A percentile compares a stretch with the other conserved stretches of the same genome.
phyloP scores from a whole-genome alignment of 257 asterid species.

The Salvia hispanica region DNA sequence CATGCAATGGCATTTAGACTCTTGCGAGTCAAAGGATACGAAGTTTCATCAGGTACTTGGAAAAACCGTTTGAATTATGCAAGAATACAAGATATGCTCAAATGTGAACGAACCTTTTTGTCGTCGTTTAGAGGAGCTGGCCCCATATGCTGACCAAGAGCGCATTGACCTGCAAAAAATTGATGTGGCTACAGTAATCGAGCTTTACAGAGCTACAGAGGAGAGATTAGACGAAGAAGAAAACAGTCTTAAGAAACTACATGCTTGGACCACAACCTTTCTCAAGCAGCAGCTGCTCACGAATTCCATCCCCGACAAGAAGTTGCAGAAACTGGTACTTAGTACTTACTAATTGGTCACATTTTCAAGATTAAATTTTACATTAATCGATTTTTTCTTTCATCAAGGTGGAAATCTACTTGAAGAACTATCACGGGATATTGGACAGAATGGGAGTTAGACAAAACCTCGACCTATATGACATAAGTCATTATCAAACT shows the following conservation, averaged over 20 bases:
- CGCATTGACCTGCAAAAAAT: neutral
- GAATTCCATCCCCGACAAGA: slow-evolving; percentile 26
- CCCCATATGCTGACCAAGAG: slow-evolving; percentile 34
- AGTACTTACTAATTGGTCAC: slow-evolving; percentile 23
- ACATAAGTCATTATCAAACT: slow-evolving; percentile 25
- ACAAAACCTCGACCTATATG: slow-evolving; percentile 37
- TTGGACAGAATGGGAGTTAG: slow-evolving; percentile 31
- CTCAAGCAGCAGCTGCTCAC: slow-evolving; percentile 38
- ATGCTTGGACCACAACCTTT: slow-evolving; percentile 41
- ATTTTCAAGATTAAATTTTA: neutral
- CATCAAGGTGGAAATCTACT: slow-evolving; percentile 38
- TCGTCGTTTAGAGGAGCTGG: slow-evolving; percentile 41
- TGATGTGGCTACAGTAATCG: slow-evolving; percentile 34
- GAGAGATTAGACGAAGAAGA: slow-evolving; percentile 36
- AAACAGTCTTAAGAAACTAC: slow-evolving; percentile 35
- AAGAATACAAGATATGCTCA: neutral
- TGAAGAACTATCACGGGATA: slow-evolving; percentile 40
- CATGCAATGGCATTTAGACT: slow-evolving; percentile 52
- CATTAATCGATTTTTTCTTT: neutral
- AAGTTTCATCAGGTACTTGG: slow-evolving; percentile 35
- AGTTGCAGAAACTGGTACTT: slow-evolving; percentile 41
- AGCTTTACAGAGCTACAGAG: slow-evolving; percentile 55
- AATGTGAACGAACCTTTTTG: too few species aligned
- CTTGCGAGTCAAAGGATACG: slow-evolving; percentile 36
- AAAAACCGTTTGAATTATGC: too few species aligned